Evolutionary conservation across 495 filamentous ascomycete species (phyloP).

Genomic region (Pseudomonodictys pantanalensis): DNA sequence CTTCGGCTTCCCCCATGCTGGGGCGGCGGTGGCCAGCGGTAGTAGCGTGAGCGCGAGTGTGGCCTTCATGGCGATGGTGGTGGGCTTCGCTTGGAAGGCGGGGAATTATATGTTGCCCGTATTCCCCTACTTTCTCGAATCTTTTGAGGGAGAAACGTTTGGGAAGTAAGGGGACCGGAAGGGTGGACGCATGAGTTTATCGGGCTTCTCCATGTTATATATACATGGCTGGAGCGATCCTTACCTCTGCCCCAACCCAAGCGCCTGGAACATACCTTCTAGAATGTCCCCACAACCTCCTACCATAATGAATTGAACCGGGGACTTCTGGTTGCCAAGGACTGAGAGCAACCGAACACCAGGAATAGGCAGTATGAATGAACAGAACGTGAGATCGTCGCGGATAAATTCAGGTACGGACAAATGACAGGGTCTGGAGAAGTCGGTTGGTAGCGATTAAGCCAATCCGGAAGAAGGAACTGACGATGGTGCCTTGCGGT

Average conservation of each 20-base stretch:
- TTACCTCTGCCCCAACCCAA: slow-evolving; percentile 8
- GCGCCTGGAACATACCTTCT: slow-evolving; percentile 9
- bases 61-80: slow-evolving; percentile 23
- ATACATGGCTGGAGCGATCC: slow-evolving; percentile 4
- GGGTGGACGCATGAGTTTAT: too few relatives aligned
- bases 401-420: slow-evolving; percentile 5
- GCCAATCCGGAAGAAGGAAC: not conserved
- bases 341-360: not conserved
- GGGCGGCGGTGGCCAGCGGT: slow-evolving; percentile 10
- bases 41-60: slow-evolving; percentile 3
- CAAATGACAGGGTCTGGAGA: not conserved
- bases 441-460: not conserved
- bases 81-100: not conserved
- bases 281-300: slow-evolving; percentile 1
- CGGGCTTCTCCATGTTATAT: too few relatives aligned
- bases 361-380: not conserved
- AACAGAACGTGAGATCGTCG: not conserved
- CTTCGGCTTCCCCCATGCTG: not conserved
- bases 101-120: too few relatives aligned
- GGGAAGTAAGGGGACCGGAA: too few relatives aligned
- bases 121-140: too few relatives aligned
- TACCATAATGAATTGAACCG: slow-evolving; percentile 13
- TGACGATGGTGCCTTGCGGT: slow-evolving; percentile 4
- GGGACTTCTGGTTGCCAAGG: not conserved
- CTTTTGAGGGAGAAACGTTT: too few relatives aligned